Evolutionary conservation across 352 stramenopile genomes (phyloP).

Genomic region (Pythium vanterpoolii): DNA sequence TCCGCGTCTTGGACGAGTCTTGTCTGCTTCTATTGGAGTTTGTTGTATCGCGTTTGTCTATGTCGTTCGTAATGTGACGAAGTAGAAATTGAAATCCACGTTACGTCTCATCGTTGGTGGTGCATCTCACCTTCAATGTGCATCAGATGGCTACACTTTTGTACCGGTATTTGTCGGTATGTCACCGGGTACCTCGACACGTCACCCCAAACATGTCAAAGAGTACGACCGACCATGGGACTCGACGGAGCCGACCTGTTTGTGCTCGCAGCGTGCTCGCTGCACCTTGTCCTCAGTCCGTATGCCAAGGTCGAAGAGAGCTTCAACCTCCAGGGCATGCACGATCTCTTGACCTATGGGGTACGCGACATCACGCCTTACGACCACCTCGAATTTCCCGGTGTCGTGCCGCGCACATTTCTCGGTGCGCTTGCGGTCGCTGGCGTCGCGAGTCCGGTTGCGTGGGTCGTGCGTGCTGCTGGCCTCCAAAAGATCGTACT

Average conservation of each 20-base stretch:
- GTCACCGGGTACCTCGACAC: not conserved
- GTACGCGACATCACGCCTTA: constrained; percentile 57
- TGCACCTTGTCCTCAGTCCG: constrained; percentile 55
- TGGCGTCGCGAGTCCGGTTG: constrained; percentile 36
- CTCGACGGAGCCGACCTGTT: constrained; percentile 32
- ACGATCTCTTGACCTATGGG: constrained; percentile 92
- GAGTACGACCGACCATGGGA: not conserved
- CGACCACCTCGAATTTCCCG: constrained; percentile 97
- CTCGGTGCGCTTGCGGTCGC: constrained; percentile 80
- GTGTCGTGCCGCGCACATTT: constrained; percentile 98
- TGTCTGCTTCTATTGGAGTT: too few species aligned
- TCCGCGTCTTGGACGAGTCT: too few species aligned
- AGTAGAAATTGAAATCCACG: not conserved
- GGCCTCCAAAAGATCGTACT: constrained; percentile 45
- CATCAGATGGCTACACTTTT: too few species aligned
- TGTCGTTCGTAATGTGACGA: too few species aligned
- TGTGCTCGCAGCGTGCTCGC: constrained; percentile 33
- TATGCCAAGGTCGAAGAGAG: constrained; percentile 96
- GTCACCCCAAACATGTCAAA: not conserved
- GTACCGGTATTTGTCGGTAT: not conserved
- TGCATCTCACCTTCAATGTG: too few species aligned
- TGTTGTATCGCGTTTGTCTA: too few species aligned
- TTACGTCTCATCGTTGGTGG: not conserved
- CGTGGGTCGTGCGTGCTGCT: constrained; percentile 19
- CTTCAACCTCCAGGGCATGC: constrained; percentile 97